Conservation (phyloP, 176 grass and related monocot genomes). For the Musa schizocarpa region DNA sequence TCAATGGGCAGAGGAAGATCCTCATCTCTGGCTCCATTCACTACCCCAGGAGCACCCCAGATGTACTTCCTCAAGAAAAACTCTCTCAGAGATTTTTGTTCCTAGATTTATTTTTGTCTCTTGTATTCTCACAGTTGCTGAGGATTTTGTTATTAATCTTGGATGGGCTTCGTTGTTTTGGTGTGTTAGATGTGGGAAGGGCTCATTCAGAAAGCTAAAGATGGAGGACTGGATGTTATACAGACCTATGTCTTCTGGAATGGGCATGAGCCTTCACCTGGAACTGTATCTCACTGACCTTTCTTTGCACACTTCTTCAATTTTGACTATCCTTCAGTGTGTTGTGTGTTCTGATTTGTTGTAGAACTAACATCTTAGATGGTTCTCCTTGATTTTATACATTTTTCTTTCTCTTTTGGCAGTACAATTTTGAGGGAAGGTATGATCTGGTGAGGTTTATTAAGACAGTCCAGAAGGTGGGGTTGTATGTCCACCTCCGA, state of each 20-base stretch:
- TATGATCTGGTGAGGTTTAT: slow-evolving; percentile 97
- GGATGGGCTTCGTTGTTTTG: neutral
- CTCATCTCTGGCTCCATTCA: slow-evolving; percentile 99
- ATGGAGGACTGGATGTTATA: slow-evolving; percentile 94
- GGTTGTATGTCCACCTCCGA: slow-evolving; percentile 84
- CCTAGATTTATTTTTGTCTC: neutral
- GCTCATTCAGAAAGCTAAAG: slow-evolving; percentile 83
- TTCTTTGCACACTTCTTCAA: slow-evolving; percentile 1
- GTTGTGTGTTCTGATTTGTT: neutral
- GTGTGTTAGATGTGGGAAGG: slow-evolving; percentile 86
- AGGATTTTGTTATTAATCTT: neutral
- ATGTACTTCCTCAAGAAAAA: slow-evolving; percentile 35
- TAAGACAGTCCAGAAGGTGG: slow-evolving; percentile 76
- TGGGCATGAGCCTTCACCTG: slow-evolving; percentile 80
- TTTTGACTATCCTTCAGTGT: neutral
- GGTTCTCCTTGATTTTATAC: slow-evolving; percentile 7
- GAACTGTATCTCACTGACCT: slow-evolving; percentile 42
- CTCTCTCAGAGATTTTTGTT: neutral
- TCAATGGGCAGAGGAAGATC: slow-evolving; percentile 70
- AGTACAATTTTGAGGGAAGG: slow-evolving; percentile 94
- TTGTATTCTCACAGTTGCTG: neutral
- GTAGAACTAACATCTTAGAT: neutral
- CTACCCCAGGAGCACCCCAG: slow-evolving; percentile 92
- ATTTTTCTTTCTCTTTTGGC: slow-evolving; percentile 25
- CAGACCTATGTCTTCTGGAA: slow-evolving; percentile 99